Conservation (phyloP, 805 yeast species). For the Pichia californica region DNA sequence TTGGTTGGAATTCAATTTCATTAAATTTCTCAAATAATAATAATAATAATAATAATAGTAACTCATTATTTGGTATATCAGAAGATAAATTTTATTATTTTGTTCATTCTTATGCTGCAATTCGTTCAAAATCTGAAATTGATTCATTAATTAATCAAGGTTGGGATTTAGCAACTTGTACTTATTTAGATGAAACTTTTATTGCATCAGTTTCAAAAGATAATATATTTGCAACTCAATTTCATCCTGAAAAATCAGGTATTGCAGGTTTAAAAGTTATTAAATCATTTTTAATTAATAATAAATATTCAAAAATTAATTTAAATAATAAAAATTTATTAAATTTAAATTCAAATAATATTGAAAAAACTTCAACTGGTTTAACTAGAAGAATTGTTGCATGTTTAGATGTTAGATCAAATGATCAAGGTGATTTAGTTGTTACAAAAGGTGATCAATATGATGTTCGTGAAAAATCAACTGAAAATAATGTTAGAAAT, state of each 20-base stretch:
- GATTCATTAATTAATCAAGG: slow-evolving; percentile 26
- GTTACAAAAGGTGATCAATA: slow-evolving; percentile 99
- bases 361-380: slow-evolving; percentile 40
- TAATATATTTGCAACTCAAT: slow-evolving; percentile 91
- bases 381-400: slow-evolving; percentile 90
- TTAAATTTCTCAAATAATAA: background rate
- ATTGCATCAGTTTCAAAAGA: slow-evolving; percentile 74
- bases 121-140: slow-evolving; percentile 32
- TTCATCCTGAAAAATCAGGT: slow-evolving; percentile 99
- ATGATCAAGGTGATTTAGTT: slow-evolving; percentile 90
- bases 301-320: slow-evolving; percentile 18
- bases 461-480: slow-evolving; percentile 79
- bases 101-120: slow-evolving; percentile 90
- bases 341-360: slow-evolving; percentile 1
- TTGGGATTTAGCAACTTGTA: slow-evolving; percentile 71
- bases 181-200: slow-evolving; percentile 73
- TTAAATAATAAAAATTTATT: background rate
- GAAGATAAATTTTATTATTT: slow-evolving; percentile 75
- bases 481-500: slow-evolving; percentile 64
- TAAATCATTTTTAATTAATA: slow-evolving; percentile 57
- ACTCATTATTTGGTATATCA: slow-evolving; percentile 54
- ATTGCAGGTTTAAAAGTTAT: slow-evolving; percentile 77
- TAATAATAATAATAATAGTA: slow-evolving; percentile 2
- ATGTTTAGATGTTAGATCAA: slow-evolving; percentile 92
- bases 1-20: slow-evolving; percentile 75